Evolutionary conservation across 2,329 filamentous ascomycete genomes (phyloP), one percentile per base, ranked within the genome.

Genomic region (Davidsoniella australis): DNA sequence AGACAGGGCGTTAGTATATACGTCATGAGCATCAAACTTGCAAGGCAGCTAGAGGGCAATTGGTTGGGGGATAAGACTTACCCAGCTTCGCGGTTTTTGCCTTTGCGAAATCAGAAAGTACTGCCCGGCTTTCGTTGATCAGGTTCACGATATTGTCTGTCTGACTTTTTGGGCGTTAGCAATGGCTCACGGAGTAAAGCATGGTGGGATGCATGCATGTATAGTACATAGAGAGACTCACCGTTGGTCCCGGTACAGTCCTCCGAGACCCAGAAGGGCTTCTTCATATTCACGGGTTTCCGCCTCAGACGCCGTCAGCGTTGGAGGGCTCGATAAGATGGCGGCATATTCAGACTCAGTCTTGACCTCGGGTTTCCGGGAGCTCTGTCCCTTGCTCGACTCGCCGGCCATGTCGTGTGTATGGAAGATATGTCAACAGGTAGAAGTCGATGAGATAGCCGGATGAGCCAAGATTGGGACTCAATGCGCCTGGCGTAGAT

Each of bases 31-130:
- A 8, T 23, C 20, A 41, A 6, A 18, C 6, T 20, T 14, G 18
- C 5, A 24, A 47, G 24, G 33, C 37, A 10, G 20, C 17, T 4
- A 43, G n/a, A 12, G 41, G 36, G 9, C 40, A 38, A 45, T 47
- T 18, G 5, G 16, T 5, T 23, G n/a, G 9, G 20, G 1, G 10
- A 39, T 20, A 20, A 17, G 41, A 55, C 80, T 56, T 79, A 96
- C 91, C 86, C 55, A 98, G 73, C 69, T 98, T 98, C 50, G 91
- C 85, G 29, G 91, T 96, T 77, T 98, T 98, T 55, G 93, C 91
- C 73, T 96, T 95, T 56, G 91, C 91, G 65, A 98, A 96, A 55
- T 85, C 91, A 52, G 89, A 95, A 56, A 98, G 79, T 41, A 91
- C 84, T 56, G 84, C 83, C 61, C 89, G 79, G 66, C 87, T 94